Evolutionary conservation across 2,329 filamentous ascomycete species (phyloP).

Genomic region (Hypoxylon sp.): DNA sequence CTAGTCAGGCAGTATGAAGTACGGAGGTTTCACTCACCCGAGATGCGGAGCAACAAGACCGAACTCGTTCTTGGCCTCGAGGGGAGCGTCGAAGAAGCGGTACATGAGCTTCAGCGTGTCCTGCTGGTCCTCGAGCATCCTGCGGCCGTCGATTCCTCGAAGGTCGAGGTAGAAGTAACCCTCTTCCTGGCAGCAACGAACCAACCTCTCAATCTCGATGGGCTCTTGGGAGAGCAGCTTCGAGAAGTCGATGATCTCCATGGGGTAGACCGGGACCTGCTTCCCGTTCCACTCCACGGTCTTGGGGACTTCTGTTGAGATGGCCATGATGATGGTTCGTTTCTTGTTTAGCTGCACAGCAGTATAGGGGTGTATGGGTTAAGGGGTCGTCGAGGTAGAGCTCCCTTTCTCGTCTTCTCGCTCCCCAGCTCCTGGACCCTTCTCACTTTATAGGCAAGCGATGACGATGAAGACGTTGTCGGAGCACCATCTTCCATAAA

Average conservation of each 20-base stretch:
- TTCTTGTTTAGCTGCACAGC: constrained; percentile 14
- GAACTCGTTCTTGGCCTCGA: constrained; percentile 71
- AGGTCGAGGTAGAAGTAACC: constrained; percentile 72
- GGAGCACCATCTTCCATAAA: constrained; percentile 46
- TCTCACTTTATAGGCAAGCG: constrained; percentile 42
- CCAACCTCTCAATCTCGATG: constrained; percentile 66
- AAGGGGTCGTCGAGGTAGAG: constrained; percentile 22
- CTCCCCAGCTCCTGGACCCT: constrained; percentile 25
- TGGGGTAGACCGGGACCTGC: constrained; percentile 65
- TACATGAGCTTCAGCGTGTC: constrained; percentile 69
- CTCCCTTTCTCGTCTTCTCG: constrained; percentile 8
- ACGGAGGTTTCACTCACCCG: constrained; percentile 56
- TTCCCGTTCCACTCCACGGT: constrained; percentile 66
- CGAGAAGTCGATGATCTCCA: constrained; percentile 68
- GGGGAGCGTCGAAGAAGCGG: constrained; percentile 67
- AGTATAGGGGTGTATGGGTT: background rate
- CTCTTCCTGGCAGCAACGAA: constrained; percentile 64
- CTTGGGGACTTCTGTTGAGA: constrained; percentile 58
- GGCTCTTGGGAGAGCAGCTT: constrained; percentile 69
- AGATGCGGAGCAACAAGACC: constrained; percentile 68
- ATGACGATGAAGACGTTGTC: constrained; percentile 34
- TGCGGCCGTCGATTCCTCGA: constrained; percentile 66
- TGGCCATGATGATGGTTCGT: constrained; percentile 57
- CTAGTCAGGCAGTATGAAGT: background rate
- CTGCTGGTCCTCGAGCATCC: constrained; percentile 67